These are phyloP conservation scores for Fusarium humuli DNA, from an alignment of 2,329 filamentous ascomycete species.

Conservation along the genomic window DNA sequence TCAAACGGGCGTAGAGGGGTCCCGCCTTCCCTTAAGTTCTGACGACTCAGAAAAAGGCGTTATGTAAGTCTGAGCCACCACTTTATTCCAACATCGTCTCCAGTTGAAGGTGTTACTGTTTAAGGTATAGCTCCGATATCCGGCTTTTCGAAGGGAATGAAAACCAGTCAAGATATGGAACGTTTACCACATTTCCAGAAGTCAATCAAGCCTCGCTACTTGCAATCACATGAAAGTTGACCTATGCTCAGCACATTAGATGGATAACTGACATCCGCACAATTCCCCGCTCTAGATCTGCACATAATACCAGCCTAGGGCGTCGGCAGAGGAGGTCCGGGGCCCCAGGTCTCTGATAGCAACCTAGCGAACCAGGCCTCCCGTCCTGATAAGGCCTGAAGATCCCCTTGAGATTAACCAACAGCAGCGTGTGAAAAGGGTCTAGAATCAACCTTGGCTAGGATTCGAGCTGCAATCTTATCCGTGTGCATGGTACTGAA, in stretches of 20 bases:
- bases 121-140: slow-evolving; percentile 19
- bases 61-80: slow-evolving; percentile 39
- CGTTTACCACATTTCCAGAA: background rate
- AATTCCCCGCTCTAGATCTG: slow-evolving; percentile 29
- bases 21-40: slow-evolving; percentile 23
- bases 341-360: slow-evolving; percentile 32
- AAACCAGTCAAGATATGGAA: background rate
- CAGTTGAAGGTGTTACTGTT: slow-evolving; percentile 16
- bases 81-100: slow-evolving; percentile 26
- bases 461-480: slow-evolving; percentile 17
- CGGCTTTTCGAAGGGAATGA: slow-evolving; percentile 8
- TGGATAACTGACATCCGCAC: slow-evolving; percentile 6
- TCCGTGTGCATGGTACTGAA: slow-evolving; percentile 18
- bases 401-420: slow-evolving; percentile 29
- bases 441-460: slow-evolving; percentile 4
- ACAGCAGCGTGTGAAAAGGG: slow-evolving; percentile 6
- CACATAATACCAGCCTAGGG: slow-evolving; percentile 17
- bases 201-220: background rate
- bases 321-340: slow-evolving; percentile 22
- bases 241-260: background rate
- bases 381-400: slow-evolving; percentile 31
- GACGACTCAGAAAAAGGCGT: slow-evolving; percentile 37
- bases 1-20: slow-evolving; percentile 25
- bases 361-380: slow-evolving; percentile 9
- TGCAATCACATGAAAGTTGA: slow-evolving; percentile 1